phyloP scores from a whole-genome alignment of 2,329 filamentous ascomycete species.

The Periglandula ipomoeae region DNA sequence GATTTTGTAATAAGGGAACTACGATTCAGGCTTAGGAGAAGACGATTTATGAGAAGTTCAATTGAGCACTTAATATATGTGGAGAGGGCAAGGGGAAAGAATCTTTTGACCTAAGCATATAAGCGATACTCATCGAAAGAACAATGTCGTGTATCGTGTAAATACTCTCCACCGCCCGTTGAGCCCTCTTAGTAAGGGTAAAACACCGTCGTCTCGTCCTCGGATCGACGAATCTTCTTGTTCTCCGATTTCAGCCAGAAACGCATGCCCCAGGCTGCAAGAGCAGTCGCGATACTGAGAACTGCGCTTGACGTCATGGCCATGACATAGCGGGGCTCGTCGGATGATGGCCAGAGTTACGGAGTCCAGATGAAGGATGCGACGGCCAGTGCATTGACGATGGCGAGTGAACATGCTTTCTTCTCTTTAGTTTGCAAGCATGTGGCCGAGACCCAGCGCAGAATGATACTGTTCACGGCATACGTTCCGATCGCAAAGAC shows the following conservation, averaged over 20 bases:
- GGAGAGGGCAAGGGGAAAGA: too few relatives aligned
- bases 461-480: slow-evolving; percentile 28
- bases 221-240: slow-evolving; percentile 14
- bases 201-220: slow-evolving; percentile 12
- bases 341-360: slow-evolving; percentile 30
- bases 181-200: slow-evolving; percentile 16
- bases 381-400: slow-evolving; percentile 20
- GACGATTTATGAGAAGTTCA: too few relatives aligned
- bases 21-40: too few relatives aligned
- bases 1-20: too few relatives aligned
- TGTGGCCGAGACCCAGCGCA: slow-evolving; percentile 19
- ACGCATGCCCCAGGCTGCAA: slow-evolving; percentile 12
- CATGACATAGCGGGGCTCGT: slow-evolving; percentile 29
- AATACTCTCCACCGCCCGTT: too few relatives aligned
- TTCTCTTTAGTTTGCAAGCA: slow-evolving; percentile 34
- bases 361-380: slow-evolving; percentile 31
- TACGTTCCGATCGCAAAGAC: slow-evolving; percentile 23
- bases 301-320: slow-evolving; percentile 19
- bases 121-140: too few relatives aligned
- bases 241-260: slow-evolving; percentile 14
- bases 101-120: too few relatives aligned
- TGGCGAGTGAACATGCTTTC: slow-evolving; percentile 29
- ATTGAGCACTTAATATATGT: too few relatives aligned
- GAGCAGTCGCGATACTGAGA: slow-evolving; percentile 3
- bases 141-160: too few relatives aligned